phyloP scores from a whole-genome alignment of 768 basidiomycete species.

The Leccinum ochraceum region DNA sequence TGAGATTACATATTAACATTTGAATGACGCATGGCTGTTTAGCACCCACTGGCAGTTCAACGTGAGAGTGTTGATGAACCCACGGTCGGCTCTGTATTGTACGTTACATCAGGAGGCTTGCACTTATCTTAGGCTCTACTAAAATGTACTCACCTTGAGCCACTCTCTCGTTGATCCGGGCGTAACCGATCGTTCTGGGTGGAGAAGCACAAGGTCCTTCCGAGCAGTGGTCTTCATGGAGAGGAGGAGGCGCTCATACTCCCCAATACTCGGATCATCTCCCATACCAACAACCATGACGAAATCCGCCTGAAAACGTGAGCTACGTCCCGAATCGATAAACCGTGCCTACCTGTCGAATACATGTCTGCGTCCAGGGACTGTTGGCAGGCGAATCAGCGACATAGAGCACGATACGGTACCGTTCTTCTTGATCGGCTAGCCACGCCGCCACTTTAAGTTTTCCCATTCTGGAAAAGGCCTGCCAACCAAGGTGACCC shows the following conservation, averaged over 20 bases:
- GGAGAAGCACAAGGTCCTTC: slow-evolving; percentile 93
- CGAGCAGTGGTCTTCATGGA: slow-evolving; percentile 98
- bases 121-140: not conserved
- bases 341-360: slow-evolving; percentile 68
- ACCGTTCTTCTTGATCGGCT: slow-evolving; percentile 93
- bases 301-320: slow-evolving; percentile 70
- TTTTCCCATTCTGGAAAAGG: slow-evolving; percentile 96
- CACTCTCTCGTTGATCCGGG: slow-evolving; percentile 95
- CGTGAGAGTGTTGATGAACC: slow-evolving; percentile 95
- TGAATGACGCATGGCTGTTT: not conserved
- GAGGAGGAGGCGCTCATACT: slow-evolving; percentile 90
- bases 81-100: slow-evolving; percentile 80
- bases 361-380: slow-evolving; percentile 98
- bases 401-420: slow-evolving; percentile 91
- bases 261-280: slow-evolving; percentile 87
- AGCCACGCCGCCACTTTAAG: slow-evolving; percentile 92
- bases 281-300: slow-evolving; percentile 95
- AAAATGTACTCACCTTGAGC: slow-evolving; percentile 67
- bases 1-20: slow-evolving; percentile 8
- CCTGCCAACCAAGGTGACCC: slow-evolving; percentile 88
- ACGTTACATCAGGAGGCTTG: slow-evolving; percentile 7
- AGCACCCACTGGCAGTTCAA: slow-evolving; percentile 75
- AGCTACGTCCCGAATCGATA: slow-evolving; percentile 5
- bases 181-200: slow-evolving; percentile 84
- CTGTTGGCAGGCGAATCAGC: slow-evolving; percentile 94